Base-by-base conservation (phyloP, 2,329 filamentous ascomycete genomes). In the Colletotrichum sp. region DNA sequence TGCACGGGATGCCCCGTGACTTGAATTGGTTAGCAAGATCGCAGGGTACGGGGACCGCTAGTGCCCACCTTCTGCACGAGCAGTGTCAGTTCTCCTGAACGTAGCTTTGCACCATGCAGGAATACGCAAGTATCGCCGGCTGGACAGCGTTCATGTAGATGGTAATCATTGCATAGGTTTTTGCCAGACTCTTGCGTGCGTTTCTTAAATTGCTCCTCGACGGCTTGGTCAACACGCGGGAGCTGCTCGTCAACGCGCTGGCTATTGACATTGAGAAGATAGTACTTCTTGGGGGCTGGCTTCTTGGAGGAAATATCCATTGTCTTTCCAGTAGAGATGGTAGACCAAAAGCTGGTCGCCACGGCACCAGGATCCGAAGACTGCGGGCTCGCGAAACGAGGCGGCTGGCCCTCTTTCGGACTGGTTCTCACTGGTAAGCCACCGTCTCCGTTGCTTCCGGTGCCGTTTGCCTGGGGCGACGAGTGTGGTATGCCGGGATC, bases 161-260 rank as follows among this genome's bases (percentile, higher is more conserved):
- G 78, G 71, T 68, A 75, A 8, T 72, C 55, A 57, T 79, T 80
- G 71, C 79, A 80, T 44, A 74, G 77, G 36, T 77, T 77, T 15
- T 74, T 76, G 32, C 22, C 52, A 6, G 19, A 27, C 52, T 78
- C 36, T 39, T 69, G 32, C 13, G 22, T 27, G 27, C 73, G 69
- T 22, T 75, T 65, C 39, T 30, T 67, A 19, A 82, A 72, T 1
- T 67, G 27, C 27, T 78, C 71, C 12, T 79, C 75, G 4, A 77
- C 78, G 2, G 66, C 57, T 1, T 65, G 32, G 34, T 82, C 79
- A 4, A 72, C 36, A 32, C 78, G 79, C 6, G 78, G 76, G 44
- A 83, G 74, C 2, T 79, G 78, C 30, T 79, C 77, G 61, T 83
- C 82, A 15, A 84, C 44, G 9, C 82, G 82, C 78, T 82, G 77